These are phyloP conservation scores for Ophiostoma triangulosporum DNA, from an alignment of 2,329 filamentous ascomycete genomes.

Conservation along the genomic window DNA sequence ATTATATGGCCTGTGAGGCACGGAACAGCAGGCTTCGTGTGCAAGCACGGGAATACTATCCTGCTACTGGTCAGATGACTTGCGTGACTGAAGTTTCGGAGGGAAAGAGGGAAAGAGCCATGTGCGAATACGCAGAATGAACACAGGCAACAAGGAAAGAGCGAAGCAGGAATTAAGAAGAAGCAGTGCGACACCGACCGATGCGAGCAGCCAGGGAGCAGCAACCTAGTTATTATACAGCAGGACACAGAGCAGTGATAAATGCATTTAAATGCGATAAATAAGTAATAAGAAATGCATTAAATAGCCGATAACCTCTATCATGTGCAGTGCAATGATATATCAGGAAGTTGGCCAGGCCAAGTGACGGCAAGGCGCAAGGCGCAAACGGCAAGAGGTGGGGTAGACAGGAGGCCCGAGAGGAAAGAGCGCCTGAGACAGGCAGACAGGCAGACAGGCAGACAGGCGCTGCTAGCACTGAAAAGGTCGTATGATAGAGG, in stretches of 20 bases:
- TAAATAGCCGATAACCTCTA: background rate
- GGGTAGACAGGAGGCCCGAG: background rate
- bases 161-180: background rate
- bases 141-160: background rate
- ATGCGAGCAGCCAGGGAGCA: background rate
- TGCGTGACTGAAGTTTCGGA: background rate
- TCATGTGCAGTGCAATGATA: background rate
- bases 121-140: too few relatives aligned
- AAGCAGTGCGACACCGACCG: background rate
- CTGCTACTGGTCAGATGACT: slow-evolving; percentile 3
- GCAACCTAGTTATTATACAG: background rate
- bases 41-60: too few relatives aligned
- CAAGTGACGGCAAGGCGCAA: slow-evolving; percentile 4
- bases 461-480: too few relatives aligned
- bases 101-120: background rate
- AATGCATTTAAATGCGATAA: background rate
- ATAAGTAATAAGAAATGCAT: too few relatives aligned
- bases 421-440: background rate
- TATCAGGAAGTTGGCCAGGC: slow-evolving; percentile 2
- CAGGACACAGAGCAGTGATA: background rate
- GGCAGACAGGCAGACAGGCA: background rate
- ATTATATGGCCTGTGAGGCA: slow-evolving; percentile 4
- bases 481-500: too few relatives aligned
- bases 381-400: slow-evolving; percentile 3
- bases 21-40: slow-evolving; percentile 1